Evolutionary conservation across 305 asterid species (phyloP).

Genomic region (Striga hermonthica): DNA sequence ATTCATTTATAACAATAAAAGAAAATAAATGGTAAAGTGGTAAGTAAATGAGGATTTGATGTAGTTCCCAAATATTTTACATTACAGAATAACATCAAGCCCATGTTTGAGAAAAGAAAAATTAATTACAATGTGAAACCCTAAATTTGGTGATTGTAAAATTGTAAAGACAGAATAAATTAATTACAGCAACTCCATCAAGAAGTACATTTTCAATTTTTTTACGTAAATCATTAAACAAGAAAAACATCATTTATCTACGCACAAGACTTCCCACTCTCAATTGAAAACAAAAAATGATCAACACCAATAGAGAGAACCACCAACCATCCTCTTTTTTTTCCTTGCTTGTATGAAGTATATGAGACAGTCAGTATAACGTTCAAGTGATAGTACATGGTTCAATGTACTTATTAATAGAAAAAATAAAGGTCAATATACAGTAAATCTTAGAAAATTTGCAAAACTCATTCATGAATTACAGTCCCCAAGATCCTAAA

Average conservation of each 20-base stretch:
- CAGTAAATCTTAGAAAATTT: neutral
- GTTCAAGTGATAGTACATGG: neutral
- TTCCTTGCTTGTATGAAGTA: neutral
- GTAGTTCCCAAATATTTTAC: neutral
- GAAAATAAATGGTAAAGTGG: neutral
- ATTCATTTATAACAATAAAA: conserved; percentile 11
- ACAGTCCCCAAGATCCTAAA: conserved; percentile 10
- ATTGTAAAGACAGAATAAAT: neutral
- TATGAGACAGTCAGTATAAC: neutral
- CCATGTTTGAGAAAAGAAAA: neutral
- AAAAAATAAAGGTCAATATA: neutral
- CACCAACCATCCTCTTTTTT: neutral
- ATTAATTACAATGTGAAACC: neutral
- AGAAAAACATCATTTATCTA: neutral
- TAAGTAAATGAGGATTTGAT: too few species aligned
- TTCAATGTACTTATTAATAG: neutral
- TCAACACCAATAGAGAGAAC: neutral
- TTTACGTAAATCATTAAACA: neutral
- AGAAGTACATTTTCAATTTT: neutral
- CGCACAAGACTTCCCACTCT: too few species aligned
- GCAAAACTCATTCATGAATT: neutral
- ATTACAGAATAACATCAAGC: neutral
- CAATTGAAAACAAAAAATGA: too few species aligned
- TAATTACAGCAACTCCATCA: neutral
- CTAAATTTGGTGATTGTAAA: neutral